Evolutionary conservation across 2,329 filamentous ascomycete genomes (phyloP).

Genomic region (Akanthomyces dipterigenus): DNA sequence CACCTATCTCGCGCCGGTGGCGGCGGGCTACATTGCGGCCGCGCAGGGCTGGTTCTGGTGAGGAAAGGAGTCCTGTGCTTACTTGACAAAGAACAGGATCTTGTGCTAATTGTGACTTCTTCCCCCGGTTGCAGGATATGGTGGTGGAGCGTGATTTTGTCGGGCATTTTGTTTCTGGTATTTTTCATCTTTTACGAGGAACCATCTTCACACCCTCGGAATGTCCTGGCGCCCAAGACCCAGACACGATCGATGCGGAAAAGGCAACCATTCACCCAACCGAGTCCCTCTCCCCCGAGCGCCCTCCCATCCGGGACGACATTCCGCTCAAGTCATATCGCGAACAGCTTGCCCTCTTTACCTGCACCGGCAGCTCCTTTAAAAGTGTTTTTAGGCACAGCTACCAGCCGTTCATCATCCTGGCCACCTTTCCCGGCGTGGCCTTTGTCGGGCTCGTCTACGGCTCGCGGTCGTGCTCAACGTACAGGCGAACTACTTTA

Average conservation of each 20-base stretch:
- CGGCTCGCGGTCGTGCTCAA: neutral
- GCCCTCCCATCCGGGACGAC: neutral
- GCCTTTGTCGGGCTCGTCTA: neutral
- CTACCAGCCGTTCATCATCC: neutral
- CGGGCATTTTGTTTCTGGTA: neutral
- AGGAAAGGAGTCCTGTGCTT: no score
- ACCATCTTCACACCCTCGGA: neutral
- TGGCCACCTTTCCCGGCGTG: neutral
- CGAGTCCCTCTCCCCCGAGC: no score
- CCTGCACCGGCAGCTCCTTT: neutral
- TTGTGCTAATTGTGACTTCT: no score
- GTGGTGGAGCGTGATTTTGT: constrained; percentile 13
- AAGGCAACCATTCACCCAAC: no score
- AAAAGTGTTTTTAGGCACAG: neutral
- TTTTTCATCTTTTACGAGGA: neutral
- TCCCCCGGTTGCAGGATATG: constrained; percentile 15
- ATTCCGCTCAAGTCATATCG: neutral
- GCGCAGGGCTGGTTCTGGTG: constrained; percentile 21
- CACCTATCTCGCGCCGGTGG: constrained; percentile 13
- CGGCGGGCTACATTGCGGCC: constrained; percentile 17
- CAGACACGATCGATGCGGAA: no score
- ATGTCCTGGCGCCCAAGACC: no score
- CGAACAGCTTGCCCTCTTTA: neutral
- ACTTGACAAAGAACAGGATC: no score
- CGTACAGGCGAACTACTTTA: neutral